A percentile compares a stretch with the other conserved stretches of the same genome.
These are phyloP conservation scores for Coniella vitis DNA, from an alignment of 2,329 filamentous ascomycete species.

Conservation along the genomic window DNA sequence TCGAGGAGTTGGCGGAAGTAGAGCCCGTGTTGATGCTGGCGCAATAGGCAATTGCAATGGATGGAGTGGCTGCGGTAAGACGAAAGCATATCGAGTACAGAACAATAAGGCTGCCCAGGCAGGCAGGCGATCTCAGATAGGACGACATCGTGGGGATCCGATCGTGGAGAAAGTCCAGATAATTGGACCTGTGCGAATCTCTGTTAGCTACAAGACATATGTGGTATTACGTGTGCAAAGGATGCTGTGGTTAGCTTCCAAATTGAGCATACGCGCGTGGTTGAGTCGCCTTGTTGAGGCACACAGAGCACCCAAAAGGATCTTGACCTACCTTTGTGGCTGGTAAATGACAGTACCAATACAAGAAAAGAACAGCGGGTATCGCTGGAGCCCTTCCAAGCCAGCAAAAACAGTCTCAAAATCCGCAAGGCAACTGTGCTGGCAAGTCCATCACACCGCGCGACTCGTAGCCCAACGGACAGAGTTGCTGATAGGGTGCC, in stretches of 20 bases:
- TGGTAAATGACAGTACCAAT: background rate
- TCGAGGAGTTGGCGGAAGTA: slow-evolving; percentile 36
- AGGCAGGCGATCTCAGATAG: slow-evolving; percentile 6
- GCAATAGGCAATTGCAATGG: slow-evolving; percentile 35
- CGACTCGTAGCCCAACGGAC: background rate
- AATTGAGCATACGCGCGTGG: background rate
- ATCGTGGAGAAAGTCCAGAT: background rate
- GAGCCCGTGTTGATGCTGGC: slow-evolving; percentile 39
- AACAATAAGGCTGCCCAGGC: slow-evolving; percentile 15
- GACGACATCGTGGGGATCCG: background rate
- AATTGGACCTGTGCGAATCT: background rate
- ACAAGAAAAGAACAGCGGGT: background rate
- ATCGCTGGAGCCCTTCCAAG: slow-evolving; percentile 1
- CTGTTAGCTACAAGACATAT: background rate
- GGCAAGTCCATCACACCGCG: slow-evolving; percentile 5
- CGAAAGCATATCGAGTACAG: slow-evolving; percentile 19
- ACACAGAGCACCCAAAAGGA: background rate
- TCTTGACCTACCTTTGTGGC: background rate
- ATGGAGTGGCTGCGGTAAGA: slow-evolving; percentile 22
- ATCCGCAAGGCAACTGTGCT: background rate
- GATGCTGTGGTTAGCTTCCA: too few relatives aligned
- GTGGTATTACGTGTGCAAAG: too few relatives aligned
- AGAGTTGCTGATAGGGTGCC: background rate
- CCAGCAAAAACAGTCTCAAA: slow-evolving; percentile 1
- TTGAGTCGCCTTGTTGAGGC: background rate